Conservation (phyloP, 129 eudicot genomes). For the Flaveria linearis region DNA sequence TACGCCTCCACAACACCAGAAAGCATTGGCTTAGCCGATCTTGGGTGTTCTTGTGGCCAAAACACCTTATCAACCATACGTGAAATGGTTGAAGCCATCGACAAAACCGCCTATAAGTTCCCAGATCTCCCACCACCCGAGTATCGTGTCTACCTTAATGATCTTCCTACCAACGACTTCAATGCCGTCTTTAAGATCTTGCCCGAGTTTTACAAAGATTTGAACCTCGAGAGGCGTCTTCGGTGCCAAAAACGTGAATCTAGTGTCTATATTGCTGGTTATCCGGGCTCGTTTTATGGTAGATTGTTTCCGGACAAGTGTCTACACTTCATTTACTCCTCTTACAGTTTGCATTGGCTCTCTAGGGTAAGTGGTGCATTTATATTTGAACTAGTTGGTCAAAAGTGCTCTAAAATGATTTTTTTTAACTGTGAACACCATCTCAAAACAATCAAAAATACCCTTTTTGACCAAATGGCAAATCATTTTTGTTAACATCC, state of each 20-base stretch:
- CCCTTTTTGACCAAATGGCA: too few species aligned
- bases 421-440: too few species aligned
- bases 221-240: conserved; percentile 33
- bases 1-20: conserved; percentile 50
- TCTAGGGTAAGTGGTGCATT: conserved; percentile 49
- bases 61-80: conserved; percentile 69
- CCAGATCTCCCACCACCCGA: conserved; percentile 47
- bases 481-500: too few species aligned
- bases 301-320: conserved; percentile 68
- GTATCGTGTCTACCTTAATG: conserved; percentile 68
- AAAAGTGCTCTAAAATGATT: not conserved
- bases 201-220: conserved; percentile 57
- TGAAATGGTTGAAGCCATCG: conserved; percentile 57
- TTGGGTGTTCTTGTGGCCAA: conserved; percentile 84
- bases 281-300: conserved; percentile 84
- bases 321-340: conserved; percentile 87
- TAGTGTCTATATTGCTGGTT: conserved; percentile 69
- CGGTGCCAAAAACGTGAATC: conserved; percentile 32
- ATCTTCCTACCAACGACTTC: conserved; percentile 89
- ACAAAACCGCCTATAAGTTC: conserved; percentile 32
- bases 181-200: conserved; percentile 70
- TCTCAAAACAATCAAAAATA: too few species aligned
- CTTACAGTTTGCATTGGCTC: conserved; percentile 95
- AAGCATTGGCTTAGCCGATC: conserved; percentile 85
- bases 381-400: not conserved